Evolutionary conservation across 164 flowering plant genomes (phyloP).

Genomic region (Dillenia turbinata): DNA sequence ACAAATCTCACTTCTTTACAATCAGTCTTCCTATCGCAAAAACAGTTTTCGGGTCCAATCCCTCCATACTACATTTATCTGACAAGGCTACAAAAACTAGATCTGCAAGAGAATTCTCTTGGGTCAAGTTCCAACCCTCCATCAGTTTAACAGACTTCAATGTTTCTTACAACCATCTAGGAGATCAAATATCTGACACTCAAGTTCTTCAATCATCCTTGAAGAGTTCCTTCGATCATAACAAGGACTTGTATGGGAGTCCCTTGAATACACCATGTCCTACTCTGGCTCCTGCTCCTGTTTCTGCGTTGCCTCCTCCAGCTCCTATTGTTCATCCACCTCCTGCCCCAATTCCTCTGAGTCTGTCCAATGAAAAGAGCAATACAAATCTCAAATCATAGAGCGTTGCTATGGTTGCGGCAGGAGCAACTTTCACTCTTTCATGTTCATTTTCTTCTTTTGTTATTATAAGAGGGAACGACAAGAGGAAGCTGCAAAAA

Average conservation of each 20-base stretch:
- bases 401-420: slow-evolving; percentile 35
- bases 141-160: slow-evolving; percentile 38
- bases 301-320: slow-evolving; percentile 11
- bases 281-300: neutral
- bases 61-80: slow-evolving; percentile 25
- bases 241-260: slow-evolving; percentile 43
- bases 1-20: slow-evolving; percentile 24
- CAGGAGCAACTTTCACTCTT: slow-evolving; percentile 29
- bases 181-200: slow-evolving; percentile 40
- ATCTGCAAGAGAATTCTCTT: slow-evolving; percentile 38
- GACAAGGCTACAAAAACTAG: slow-evolving; percentile 22
- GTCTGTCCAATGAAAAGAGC: slow-evolving; percentile 9
- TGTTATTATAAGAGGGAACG: slow-evolving; percentile 22
- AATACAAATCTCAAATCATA: slow-evolving; percentile 19
- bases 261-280: slow-evolving; percentile 33
- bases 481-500: slow-evolving; percentile 7
- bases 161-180: slow-evolving; percentile 38
- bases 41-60: slow-evolving; percentile 37
- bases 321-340: slow-evolving; percentile 10
- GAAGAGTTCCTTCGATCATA: slow-evolving; percentile 33
- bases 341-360: slow-evolving; percentile 11
- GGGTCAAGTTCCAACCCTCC: slow-evolving; percentile 46
- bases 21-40: slow-evolving; percentile 28
- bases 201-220: slow-evolving; percentile 35
- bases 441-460: slow-evolving; percentile 20